Conservation (phyloP, 495 filamentous ascomycete species). For the Neurospora sp. region DNA sequence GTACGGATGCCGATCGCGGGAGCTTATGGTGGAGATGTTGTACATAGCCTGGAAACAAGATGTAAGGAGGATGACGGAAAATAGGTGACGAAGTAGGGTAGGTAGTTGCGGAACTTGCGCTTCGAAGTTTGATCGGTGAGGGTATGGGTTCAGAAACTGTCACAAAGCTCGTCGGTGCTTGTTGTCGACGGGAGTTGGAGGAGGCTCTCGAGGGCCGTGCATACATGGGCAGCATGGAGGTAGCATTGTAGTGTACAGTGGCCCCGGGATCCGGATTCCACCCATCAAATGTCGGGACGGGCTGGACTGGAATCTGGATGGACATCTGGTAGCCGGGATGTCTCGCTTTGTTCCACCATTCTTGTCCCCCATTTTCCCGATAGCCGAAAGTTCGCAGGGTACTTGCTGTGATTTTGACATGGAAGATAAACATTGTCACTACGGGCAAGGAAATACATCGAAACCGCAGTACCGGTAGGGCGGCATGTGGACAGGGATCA, state of each 20-base stretch:
- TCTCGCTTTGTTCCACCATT: not conserved
- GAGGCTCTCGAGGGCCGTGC: not conserved
- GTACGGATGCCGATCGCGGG: conserved; percentile 68
- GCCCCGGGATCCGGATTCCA: not conserved
- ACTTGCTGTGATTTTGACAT: not conserved
- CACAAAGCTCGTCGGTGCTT: not conserved
- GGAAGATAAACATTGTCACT: not conserved
- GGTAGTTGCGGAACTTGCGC: not conserved
- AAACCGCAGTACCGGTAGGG: not conserved
- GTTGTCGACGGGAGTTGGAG: not conserved
- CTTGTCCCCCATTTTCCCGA: not conserved
- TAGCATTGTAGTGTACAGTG: not conserved
- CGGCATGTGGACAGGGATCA: not conserved
- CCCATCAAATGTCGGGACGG: not conserved
- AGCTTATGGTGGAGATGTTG: conserved; percentile 64
- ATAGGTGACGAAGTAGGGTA: conserved; percentile 79
- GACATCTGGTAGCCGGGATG: not conserved
- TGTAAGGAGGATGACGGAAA: conserved; percentile 86
- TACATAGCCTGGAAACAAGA: conserved; percentile 62
- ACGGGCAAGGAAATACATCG: not conserved
- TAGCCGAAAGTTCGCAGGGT: not conserved
- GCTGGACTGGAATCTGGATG: not conserved
- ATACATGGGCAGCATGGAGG: not conserved
- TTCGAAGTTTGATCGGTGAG: not conserved
- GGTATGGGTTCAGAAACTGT: not conserved